Conservation (phyloP, 1,139 yeast genomes). For the Pneumocystis wakefieldiae region DNA sequence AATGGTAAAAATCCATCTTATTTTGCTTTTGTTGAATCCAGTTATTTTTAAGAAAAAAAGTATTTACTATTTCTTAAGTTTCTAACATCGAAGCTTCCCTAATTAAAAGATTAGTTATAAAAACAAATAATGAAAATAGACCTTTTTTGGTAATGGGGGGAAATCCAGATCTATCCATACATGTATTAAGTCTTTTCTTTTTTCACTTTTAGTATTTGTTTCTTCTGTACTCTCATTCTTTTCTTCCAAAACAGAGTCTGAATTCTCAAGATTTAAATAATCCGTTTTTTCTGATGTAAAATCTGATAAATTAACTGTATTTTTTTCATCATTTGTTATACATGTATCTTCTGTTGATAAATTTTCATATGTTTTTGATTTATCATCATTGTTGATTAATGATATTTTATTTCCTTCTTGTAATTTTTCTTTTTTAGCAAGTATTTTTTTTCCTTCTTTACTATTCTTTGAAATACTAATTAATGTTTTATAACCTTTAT, state of each 20-base stretch:
- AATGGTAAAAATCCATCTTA: neutral
- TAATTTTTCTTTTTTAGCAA: slow-evolving; percentile 14
- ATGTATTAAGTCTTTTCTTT: slow-evolving; percentile 5
- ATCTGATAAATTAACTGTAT: neutral
- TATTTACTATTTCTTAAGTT: slow-evolving; percentile 60
- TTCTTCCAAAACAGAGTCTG: slow-evolving; percentile 1
- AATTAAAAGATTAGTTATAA: neutral
- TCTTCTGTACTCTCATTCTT: slow-evolving; percentile 16
- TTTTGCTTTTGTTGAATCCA: neutral
- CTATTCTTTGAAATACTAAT: slow-evolving; percentile 39
- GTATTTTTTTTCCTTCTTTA: slow-evolving; percentile 39
- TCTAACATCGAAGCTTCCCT: slow-evolving; percentile 37
- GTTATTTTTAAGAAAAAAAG: slow-evolving; percentile 41
- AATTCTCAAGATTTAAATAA: neutral
- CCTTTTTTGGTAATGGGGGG: slow-evolving; percentile 67
- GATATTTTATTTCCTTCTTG: slow-evolving; percentile 2
- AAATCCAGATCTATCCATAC: slow-evolving; percentile 29
- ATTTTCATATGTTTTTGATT: slow-evolving; percentile 1
- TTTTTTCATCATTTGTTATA: slow-evolving; percentile 1
- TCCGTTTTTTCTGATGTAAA: neutral
- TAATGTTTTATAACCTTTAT: slow-evolving; percentile 49
- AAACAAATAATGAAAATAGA: slow-evolving; percentile 35
- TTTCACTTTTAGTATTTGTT: slow-evolving; percentile 23
- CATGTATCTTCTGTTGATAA: slow-evolving; percentile 3
- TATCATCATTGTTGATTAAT: slow-evolving; percentile 3